Base-by-base conservation (phyloP, 257 asterid species). In the Parsonsia alboflavescens region DNA sequence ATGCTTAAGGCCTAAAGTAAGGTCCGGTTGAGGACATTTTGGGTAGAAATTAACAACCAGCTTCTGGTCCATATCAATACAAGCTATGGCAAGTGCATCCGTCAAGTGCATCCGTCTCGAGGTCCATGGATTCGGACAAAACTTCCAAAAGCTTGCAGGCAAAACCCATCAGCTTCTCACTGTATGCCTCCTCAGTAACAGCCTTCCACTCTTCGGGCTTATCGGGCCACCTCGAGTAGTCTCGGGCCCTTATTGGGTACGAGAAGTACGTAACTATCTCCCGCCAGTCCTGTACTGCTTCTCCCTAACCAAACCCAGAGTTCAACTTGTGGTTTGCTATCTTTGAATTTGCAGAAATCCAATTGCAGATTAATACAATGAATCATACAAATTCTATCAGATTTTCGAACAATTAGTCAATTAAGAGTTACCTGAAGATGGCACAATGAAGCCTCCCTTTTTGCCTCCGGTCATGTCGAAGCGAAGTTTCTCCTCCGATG, bases 141-240 rank as follows among this genome's bases (percentile, higher is more conserved):
- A 93, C 83, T 76, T 79, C 86, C 70, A 90, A 50, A 76, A 93
- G 46, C 21, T 84, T 82, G 79, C 87, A 82, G 9, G 83, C 91
- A 8, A 93, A 62, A 0, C 62, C 84, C 96, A 89, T 89, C 49
- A 93, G 24, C 46, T 82, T 77, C 73, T 79, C 80, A 76, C 97
- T 86, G 57, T 90, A 93, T 0, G 56, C 57, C 81, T 83, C 57
- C 81, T 83, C 85, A 0, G 91, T 89, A 73, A 80, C 87, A 1
- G 73, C 80, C 73, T 81, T 88, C 98, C 94, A 90, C 0, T 75
- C 85, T 28, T 75, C 86, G 0, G 97, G 97, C 78, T 85, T 85
- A 61, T 87, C 89, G 8, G 96, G 95, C 97, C 96, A 92, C 68
- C 91, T 82, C 2, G 91, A 78, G 79, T 87, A 92, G 85, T 92